These are phyloP conservation scores for Vitis amurensis DNA, from an alignment of 164 flowering plant genomes.

Conservation along the genomic window DNA sequence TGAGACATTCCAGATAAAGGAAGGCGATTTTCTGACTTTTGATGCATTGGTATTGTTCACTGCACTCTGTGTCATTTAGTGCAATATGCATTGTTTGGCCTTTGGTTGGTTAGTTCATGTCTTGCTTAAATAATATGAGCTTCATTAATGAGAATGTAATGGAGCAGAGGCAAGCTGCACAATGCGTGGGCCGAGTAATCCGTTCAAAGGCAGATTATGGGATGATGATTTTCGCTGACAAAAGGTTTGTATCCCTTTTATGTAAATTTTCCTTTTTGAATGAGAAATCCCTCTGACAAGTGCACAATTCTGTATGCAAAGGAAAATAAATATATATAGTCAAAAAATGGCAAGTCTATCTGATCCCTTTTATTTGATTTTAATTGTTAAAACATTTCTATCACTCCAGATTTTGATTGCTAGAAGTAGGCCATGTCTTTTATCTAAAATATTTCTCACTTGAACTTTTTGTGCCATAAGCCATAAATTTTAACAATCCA, in stretches of 20 bases:
- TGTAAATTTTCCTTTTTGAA: not conserved
- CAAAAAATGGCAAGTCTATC: no score
- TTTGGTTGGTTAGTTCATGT: slow-evolving; percentile 1
- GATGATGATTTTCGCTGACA: slow-evolving; percentile 99
- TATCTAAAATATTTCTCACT: no score
- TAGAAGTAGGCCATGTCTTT: no score
- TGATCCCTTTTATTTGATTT: no score
- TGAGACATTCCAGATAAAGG: slow-evolving; percentile 98
- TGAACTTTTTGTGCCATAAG: no score
- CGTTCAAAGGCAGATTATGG: slow-evolving; percentile 99
- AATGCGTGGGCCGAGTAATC: slow-evolving; percentile 97
- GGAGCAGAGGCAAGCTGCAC: slow-evolving; percentile 98
- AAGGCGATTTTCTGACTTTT: slow-evolving; percentile 95
- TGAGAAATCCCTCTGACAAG: no score
- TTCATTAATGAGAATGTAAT: slow-evolving; percentile 9
- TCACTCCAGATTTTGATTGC: no score
- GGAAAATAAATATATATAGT: no score
- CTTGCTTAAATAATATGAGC: not conserved
- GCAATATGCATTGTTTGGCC: not conserved
- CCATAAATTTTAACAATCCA: no score
- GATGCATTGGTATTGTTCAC: slow-evolving; percentile 85
- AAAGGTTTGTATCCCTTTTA: slow-evolving; percentile 53
- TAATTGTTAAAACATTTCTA: no score
- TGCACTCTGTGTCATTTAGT: slow-evolving; percentile 1
- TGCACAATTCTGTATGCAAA: no score